A percentile compares a stretch with the other conserved stretches of the same genome.
phyloP scores from a whole-genome alignment of 2,329 filamentous ascomycete genomes.

The Phyllosticta citrichinensis region DNA sequence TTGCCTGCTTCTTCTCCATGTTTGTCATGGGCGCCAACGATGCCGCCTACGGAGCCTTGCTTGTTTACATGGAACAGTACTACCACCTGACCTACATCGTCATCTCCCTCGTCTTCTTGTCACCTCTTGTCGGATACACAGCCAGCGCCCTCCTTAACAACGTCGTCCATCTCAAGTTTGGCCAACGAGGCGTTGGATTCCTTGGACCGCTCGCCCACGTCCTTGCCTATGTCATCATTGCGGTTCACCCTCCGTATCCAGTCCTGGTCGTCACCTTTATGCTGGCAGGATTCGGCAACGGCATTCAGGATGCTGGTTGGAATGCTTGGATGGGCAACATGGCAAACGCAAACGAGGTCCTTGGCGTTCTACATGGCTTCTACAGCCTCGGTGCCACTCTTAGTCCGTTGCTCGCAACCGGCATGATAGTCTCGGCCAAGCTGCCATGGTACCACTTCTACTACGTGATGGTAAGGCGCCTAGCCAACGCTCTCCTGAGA shows the following conservation, averaged over 20 bases:
- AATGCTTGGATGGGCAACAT: conserved; percentile 61
- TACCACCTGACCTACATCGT: conserved; percentile 53
- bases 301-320: conserved; percentile 53
- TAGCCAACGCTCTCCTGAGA: not conserved
- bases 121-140: conserved; percentile 56
- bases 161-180: conserved; percentile 51
- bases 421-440: conserved; percentile 54
- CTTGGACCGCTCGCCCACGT: conserved; percentile 54
- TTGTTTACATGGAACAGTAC: conserved; percentile 48
- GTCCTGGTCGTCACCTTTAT: conserved; percentile 55
- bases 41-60: conserved; percentile 49
- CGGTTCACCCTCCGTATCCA: conserved; percentile 59
- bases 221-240: conserved; percentile 53
- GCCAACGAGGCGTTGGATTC: conserved; percentile 62
- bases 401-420: conserved; percentile 59
- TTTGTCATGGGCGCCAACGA: conserved; percentile 61
- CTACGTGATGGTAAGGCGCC: conserved; percentile 55
- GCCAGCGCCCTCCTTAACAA: conserved; percentile 56
- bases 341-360: conserved; percentile 61
- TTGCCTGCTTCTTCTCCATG: conserved; percentile 52
- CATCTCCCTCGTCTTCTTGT: conserved; percentile 57
- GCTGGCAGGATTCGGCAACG: conserved; percentile 61
- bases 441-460: conserved; percentile 66
- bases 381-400: conserved; percentile 65
- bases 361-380: conserved; percentile 61